A percentile compares a stretch with the other conserved stretches of the same genome.
These are phyloP conservation scores for Teratosphaeria gauchensis DNA, from an alignment of 2,329 filamentous ascomycete species.

Conservation along the genomic window DNA sequence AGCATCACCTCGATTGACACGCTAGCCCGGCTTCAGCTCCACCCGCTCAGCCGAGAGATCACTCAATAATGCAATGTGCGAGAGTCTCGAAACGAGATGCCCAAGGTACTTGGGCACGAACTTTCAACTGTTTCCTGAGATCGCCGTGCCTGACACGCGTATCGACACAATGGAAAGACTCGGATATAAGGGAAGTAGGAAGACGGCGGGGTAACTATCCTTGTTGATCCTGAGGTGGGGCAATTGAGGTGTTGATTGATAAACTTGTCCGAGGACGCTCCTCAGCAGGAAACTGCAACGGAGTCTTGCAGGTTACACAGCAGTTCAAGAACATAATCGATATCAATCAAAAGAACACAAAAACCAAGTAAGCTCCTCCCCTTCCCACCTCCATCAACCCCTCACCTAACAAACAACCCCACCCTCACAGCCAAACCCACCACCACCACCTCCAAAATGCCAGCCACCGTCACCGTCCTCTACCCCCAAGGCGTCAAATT, in stretches of 20 bases:
- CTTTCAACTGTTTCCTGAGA: neutral
- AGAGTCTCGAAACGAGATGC: neutral
- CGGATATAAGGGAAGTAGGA: neutral
- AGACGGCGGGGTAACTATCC: neutral
- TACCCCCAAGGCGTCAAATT: conserved; percentile 28
- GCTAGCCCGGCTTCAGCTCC: neutral
- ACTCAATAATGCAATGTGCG: neutral
- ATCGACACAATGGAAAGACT: neutral
- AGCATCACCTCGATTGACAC: neutral
- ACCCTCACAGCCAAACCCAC: neutral
- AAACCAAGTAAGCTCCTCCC: neutral
- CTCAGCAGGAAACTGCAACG: neutral
- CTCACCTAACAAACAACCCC: neutral
- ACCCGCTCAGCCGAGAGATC: neutral
- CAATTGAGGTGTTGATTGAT: neutral
- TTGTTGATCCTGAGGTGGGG: neutral
- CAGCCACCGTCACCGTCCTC: conserved; percentile 22
- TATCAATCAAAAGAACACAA: neutral
- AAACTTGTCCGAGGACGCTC: neutral
- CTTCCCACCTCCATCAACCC: neutral
- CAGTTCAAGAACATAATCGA: neutral
- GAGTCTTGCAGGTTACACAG: neutral
- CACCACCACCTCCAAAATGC: neutral
- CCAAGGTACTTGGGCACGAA: neutral
- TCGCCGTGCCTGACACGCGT: neutral